Conservation (phyloP, 352 stramenopile species). For the Peronospora tabacina region DNA sequence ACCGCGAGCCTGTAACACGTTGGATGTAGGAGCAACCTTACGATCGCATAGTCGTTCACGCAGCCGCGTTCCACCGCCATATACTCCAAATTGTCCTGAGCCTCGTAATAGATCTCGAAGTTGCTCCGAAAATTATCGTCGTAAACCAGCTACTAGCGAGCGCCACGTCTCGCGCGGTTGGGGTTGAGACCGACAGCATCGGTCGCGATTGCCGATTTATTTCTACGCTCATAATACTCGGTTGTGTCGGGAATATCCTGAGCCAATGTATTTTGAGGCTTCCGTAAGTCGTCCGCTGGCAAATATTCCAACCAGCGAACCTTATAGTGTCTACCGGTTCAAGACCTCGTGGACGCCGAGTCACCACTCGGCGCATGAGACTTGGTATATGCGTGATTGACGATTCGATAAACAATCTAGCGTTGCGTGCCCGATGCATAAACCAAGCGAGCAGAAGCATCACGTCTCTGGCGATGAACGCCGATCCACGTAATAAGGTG, state of each 20-base stretch:
- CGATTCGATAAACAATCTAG: background rate
- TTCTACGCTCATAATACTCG: background rate
- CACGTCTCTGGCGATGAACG: background rate
- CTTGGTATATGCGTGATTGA: background rate
- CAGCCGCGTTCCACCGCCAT: background rate
- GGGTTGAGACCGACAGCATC: background rate
- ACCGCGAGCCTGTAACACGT: too few relatives aligned
- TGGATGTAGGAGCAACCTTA: too few relatives aligned
- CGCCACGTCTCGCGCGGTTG: background rate
- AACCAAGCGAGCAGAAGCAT: background rate
- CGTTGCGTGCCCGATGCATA: background rate
- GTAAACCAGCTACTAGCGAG: background rate
- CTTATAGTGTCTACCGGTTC: background rate
- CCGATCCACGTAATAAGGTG: background rate
- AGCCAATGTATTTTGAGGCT: background rate
- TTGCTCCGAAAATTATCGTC: background rate
- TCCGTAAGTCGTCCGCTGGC: constrained; percentile 1
- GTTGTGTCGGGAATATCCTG: constrained; percentile 1
- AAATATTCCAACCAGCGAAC: background rate
- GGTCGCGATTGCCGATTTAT: background rate
- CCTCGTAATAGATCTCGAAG: background rate
- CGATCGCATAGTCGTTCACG: too few relatives aligned
- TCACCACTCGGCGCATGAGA: background rate
- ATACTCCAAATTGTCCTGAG: background rate
- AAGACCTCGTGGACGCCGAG: background rate